Evolutionary conservation across 805 yeast species (phyloP), one percentile per base, ranked within the genome.

Genomic region (Blastobotrys parvus): DNA sequence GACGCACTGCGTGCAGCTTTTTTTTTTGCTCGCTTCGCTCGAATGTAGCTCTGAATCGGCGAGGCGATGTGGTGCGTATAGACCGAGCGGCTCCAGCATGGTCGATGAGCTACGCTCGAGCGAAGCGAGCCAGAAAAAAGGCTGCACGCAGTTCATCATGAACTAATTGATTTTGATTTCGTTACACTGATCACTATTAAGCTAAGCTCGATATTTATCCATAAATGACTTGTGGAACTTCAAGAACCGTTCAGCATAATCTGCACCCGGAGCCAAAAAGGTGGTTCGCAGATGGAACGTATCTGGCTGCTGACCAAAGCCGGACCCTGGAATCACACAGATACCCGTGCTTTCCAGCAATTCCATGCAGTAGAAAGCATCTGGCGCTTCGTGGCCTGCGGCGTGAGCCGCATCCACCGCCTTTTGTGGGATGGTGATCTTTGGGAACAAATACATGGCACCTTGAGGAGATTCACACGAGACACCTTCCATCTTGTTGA

Each of bases 371-470:
- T 92, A 92, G 50, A 83, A 77, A 61, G 84, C 96, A 62, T 92
- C 98, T 17, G 94, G 82, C 35, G 73, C 68, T n/a, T 49, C 54
- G 55, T 77, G 59, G 19, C 75, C 77, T 23, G 60, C 57, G 43
- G 70, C 68, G 43, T 69, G 67, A 27, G 97, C 94, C 35, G 70
- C 71, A 21, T 68, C 69, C 39, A 77, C 68, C 11, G 87, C 88
- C 51, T 72, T 72, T 15, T 74, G 72, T 13, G 85, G 79, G 44
- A 92, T 67, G 27, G 74, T 61, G 45, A 92, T 65, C 50, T 69
- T 72, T 37, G 98, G 99, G 77, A 87, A 92, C 47, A 92, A 70
- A 65, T 92, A 92, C 98, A 92, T 90, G 34, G 99, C 97, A 52
- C 99, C 99, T 68, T 82, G 78, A 35, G 99, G 97, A 51, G 76